These are phyloP conservation scores for Flaveria linearis DNA, from an alignment of 129 eudicot species.

Conservation along the genomic window DNA sequence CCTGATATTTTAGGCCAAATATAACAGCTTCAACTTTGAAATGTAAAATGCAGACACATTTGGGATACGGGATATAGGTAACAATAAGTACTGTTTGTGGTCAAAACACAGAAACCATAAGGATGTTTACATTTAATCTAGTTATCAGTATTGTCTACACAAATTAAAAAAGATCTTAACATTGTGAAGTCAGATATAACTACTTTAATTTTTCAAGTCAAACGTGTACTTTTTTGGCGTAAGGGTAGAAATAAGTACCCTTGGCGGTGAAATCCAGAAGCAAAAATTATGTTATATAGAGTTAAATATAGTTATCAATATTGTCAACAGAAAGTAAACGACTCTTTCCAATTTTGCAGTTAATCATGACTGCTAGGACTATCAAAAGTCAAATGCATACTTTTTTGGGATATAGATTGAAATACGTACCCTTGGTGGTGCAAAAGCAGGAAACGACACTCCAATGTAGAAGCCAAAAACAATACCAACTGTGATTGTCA, in stretches of 20 bases:
- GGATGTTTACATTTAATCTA: not conserved
- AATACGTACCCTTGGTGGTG: constrained; percentile 48
- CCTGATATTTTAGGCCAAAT: not conserved
- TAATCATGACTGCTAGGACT: not conserved
- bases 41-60: not conserved
- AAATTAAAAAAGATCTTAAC: not conserved
- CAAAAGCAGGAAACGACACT: constrained; percentile 55
- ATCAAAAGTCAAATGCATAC: constrained; percentile 21
- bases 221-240: not conserved
- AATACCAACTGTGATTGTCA: constrained; percentile 54
- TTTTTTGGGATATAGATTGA: not conserved
- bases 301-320: constrained; percentile 1
- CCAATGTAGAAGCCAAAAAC: constrained; percentile 78
- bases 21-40: not conserved
- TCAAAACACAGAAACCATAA: not conserved
- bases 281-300: not conserved
- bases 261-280: not conserved
- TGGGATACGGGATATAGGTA: not conserved
- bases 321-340: not conserved
- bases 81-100: not conserved
- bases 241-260: not conserved
- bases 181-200: too few relatives aligned
- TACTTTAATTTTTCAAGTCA: not conserved
- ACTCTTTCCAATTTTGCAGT: not conserved
- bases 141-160: not conserved